A percentile compares a stretch with the other conserved stretches of the same genome.
These are phyloP conservation scores for Linnemannia hyalina DNA, from an alignment of 192 early-diverging fungal species.

Conservation along the genomic window DNA sequence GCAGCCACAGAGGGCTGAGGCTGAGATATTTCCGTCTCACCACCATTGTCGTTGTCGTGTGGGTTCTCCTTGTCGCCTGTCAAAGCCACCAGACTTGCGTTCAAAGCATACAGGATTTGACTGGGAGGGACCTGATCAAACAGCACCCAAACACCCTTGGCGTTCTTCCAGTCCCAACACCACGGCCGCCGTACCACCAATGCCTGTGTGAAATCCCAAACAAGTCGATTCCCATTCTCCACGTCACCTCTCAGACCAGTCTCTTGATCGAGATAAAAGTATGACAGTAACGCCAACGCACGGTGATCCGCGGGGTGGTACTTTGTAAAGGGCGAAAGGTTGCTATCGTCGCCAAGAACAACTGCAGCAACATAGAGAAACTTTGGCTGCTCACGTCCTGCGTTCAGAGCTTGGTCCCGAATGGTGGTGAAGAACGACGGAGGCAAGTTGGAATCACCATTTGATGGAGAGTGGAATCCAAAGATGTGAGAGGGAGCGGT, in stretches of 20 bases:
- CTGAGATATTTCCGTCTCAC: neutral
- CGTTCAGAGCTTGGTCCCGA: constrained; percentile 33
- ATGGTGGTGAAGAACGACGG: constrained; percentile 60
- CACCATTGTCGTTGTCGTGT: neutral
- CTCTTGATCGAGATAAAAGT: constrained; percentile 69
- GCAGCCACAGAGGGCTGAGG: neutral
- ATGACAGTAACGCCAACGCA: constrained; percentile 72
- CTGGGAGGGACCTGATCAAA: constrained; percentile 82
- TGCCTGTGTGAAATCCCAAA: constrained; percentile 70
- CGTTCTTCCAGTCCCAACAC: constrained; percentile 70
- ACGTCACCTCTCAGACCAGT: neutral
- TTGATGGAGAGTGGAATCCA: constrained; percentile 61
- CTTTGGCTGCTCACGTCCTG: constrained; percentile 16
- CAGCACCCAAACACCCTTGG: constrained; percentile 73
- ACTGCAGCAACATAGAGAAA: constrained; percentile 29
- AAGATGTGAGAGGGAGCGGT: constrained; percentile 79
- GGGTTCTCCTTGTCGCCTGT: constrained; percentile 63
- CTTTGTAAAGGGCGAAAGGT: constrained; percentile 59
- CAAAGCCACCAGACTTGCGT: constrained; percentile 87
- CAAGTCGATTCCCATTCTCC: constrained; percentile 5
- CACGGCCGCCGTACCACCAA: constrained; percentile 70
- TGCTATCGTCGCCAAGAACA: constrained; percentile 25
- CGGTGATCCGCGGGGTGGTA: constrained; percentile 75
- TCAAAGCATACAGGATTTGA: constrained; percentile 86
- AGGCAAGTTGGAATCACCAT: constrained; percentile 57